phyloP scores from a whole-genome alignment of 768 basidiomycete genomes.

The Xerocomus spinulosus region DNA sequence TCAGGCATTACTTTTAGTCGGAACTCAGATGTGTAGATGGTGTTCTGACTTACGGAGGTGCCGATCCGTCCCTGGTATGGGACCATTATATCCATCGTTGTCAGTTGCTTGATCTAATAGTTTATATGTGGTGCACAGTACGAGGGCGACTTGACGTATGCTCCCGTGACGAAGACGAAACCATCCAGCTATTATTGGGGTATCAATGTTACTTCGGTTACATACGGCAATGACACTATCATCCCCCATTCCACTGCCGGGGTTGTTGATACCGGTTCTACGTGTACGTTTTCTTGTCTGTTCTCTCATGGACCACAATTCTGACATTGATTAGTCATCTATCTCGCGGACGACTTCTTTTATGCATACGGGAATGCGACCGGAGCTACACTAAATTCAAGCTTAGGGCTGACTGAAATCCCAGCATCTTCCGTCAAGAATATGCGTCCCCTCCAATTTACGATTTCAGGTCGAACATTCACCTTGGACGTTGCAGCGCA shows the following conservation, averaged over 20 bases:
- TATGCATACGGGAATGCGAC: slow-evolving; percentile 12
- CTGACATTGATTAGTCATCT: slow-evolving; percentile 9
- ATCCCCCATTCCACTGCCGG: neutral
- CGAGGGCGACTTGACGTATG: neutral
- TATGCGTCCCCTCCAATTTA: slow-evolving; percentile 17
- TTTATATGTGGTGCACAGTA: neutral
- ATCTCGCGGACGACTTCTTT: slow-evolving; percentile 22
- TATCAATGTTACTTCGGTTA: neutral
- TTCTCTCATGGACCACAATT: neutral
- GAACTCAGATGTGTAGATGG: neutral
- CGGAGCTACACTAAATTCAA: slow-evolving; percentile 5
- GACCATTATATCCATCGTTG: neutral
- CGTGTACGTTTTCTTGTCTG: slow-evolving; percentile 9
- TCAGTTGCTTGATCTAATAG: neutral
- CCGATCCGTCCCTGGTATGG: neutral
- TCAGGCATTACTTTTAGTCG: neutral
- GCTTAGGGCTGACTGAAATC: slow-evolving; percentile 15
- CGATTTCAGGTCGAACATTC: slow-evolving; percentile 5
- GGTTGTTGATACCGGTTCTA: slow-evolving; percentile 10
- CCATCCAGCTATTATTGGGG: neutral
- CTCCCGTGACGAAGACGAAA: neutral
- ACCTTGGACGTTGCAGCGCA: slow-evolving; percentile 21
- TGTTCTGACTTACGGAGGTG: neutral
- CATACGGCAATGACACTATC: neutral
- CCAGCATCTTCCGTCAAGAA: slow-evolving; percentile 7